These are phyloP conservation scores for Trichomonascus vanleenenianus DNA, from an alignment of 805 yeast species.

Conservation along the genomic window DNA sequence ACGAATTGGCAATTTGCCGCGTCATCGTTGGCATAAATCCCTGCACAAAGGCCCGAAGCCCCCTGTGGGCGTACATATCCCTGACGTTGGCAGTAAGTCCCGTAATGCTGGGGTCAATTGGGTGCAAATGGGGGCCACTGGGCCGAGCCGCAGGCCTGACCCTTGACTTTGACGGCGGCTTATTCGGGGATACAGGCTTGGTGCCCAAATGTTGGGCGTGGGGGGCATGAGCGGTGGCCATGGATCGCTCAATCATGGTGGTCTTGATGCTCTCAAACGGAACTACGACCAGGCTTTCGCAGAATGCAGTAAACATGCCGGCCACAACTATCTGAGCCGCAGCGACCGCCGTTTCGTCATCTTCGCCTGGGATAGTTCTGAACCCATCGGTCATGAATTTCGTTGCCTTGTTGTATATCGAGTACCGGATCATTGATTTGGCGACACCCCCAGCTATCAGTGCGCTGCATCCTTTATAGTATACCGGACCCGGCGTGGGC, in stretches of 20 bases:
- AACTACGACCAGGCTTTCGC: constrained; percentile 67
- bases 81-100: constrained; percentile 21
- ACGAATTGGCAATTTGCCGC: constrained; percentile 71
- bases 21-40: constrained; percentile 78
- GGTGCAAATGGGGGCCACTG: no score
- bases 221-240: constrained; percentile 1
- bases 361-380: constrained; percentile 5
- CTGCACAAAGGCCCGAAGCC: constrained; percentile 68
- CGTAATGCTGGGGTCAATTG: constrained; percentile 19
- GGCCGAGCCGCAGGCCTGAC: constrained; percentile 23
- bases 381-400: constrained; percentile 51
- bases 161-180: not conserved
- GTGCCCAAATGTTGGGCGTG: not conserved
- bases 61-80: constrained; percentile 67
- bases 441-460: constrained; percentile 64
- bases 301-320: constrained; percentile 72
- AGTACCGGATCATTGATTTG: constrained; percentile 67
- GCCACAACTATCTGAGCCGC: constrained; percentile 82
- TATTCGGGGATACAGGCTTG: not conserved
- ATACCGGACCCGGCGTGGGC: constrained; percentile 8
- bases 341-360: constrained; percentile 44
- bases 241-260: constrained; percentile 21
- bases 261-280: constrained; percentile 65
- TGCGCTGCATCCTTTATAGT: constrained; percentile 58
- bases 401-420: constrained; percentile 67